These are phyloP conservation scores for Sporobolomyces phaffii DNA, from an alignment of 768 basidiomycete species.

Conservation along the genomic window DNA sequence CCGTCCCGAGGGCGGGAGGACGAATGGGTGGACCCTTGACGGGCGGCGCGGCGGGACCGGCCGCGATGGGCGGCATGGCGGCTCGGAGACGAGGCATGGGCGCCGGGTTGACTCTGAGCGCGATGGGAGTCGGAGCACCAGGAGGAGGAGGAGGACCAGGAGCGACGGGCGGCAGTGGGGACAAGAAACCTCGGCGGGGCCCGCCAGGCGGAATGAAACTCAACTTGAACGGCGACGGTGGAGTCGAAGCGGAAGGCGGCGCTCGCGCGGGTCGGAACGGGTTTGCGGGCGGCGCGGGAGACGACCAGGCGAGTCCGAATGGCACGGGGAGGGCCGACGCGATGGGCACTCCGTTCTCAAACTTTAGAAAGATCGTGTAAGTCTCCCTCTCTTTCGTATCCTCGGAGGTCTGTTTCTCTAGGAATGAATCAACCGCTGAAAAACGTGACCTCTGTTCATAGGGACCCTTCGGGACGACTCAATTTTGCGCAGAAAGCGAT, in stretches of 20 bases:
- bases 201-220: conserved; percentile 51
- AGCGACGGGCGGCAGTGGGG: conserved; percentile 19
- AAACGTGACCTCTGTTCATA: too few relatives aligned
- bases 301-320: neutral
- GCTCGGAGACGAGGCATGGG: conserved; percentile 6
- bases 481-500: conserved; percentile 91
- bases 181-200: conserved; percentile 39
- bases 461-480: conserved; percentile 91
- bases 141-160: neutral
- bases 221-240: conserved; percentile 64
- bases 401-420: too few relatives aligned
- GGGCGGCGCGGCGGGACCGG: conserved; percentile 46
- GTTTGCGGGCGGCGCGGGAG: too few relatives aligned
- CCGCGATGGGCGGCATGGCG: conserved; percentile 44
- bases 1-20: conserved; percentile 25
- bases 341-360: conserved; percentile 74
- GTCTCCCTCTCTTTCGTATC: conserved; percentile 45
- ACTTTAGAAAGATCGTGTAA: conserved; percentile 89
- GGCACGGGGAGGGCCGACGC: conserved; percentile 41
- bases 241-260: conserved; percentile 48
- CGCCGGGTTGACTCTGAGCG: conserved; percentile 27
- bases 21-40: conserved; percentile 46
- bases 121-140: neutral
- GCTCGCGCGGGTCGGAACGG: conserved; percentile 47
- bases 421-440: too few relatives aligned